Percentiles rank a stretch among this genome's conserved stretches.
Evolutionary conservation across 371 early-diverging fungal species (phyloP).

Genomic region (Mucor velutinosus): DNA sequence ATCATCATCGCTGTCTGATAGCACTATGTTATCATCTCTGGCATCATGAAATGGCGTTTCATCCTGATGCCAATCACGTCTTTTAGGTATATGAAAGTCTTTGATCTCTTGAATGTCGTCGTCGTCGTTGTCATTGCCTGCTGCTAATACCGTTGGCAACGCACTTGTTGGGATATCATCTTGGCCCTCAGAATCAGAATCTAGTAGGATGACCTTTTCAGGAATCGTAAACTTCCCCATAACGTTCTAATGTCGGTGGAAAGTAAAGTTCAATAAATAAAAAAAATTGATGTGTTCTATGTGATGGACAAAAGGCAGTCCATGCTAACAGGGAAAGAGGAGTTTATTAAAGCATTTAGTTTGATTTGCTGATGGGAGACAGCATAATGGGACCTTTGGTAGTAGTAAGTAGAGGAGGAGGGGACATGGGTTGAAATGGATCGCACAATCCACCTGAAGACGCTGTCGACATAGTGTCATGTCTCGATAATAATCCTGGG

Average conservation of each 20-base stretch:
- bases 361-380: not conserved
- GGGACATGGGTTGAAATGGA: not conserved
- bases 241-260: not conserved
- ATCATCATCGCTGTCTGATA: not conserved
- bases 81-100: not conserved
- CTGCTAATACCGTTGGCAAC: not conserved
- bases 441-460: not conserved
- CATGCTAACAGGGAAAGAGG: not conserved
- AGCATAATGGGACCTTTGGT: not conserved
- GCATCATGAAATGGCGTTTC: not conserved
- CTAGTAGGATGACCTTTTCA: not conserved
- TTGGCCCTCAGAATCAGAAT: not conserved
- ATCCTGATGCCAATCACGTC: not conserved
- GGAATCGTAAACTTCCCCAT: not conserved
- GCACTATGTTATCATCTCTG: not conserved
- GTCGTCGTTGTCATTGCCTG: not conserved
- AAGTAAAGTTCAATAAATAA: not conserved
- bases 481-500: not conserved
- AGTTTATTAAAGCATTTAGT: not conserved
- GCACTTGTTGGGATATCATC: not conserved
- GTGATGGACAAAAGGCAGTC: not conserved
- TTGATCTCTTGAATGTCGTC: not conserved
- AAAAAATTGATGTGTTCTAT: not conserved
- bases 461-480: slow-evolving; percentile 11
- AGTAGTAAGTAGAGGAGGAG: not conserved